Percentiles rank a stretch among this genome's conserved stretches.
Conservation (phyloP, 169 alveolate species). For the Amoebophrya sp. region DNA sequence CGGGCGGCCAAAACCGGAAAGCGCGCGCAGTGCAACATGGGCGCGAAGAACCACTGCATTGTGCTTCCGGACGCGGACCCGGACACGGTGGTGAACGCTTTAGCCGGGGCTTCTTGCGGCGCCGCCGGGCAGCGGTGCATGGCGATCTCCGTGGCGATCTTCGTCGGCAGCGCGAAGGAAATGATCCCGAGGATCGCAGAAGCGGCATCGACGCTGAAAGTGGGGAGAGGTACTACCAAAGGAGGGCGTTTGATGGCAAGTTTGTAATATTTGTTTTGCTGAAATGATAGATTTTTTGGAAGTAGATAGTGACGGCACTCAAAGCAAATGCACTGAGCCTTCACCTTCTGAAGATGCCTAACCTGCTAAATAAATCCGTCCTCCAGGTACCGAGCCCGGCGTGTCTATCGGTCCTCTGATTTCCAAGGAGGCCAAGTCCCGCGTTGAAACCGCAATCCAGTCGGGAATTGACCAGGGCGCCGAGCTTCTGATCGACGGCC, state of each 20-base stretch:
- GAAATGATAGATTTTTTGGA: too few species aligned
- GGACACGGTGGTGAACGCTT: constrained; percentile 41
- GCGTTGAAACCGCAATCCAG: constrained; percentile 16
- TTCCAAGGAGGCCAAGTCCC: constrained; percentile 37
- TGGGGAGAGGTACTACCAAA: too few species aligned
- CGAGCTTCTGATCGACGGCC: constrained; percentile 40
- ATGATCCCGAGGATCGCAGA: constrained; percentile 67
- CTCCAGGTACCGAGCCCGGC: constrained; percentile 52
- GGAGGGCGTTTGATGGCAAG: too few species aligned
- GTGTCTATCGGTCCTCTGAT: constrained; percentile 59
- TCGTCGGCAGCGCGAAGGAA: constrained; percentile 61
- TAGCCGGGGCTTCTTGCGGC: constrained; percentile 42
- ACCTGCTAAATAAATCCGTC: too few species aligned
- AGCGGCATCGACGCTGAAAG: constrained; percentile 59
- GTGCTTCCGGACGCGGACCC: constrained; percentile 69
- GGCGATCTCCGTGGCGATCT: constrained; percentile 70
- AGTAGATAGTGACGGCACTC: too few species aligned
- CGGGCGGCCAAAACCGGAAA: constrained; percentile 63
- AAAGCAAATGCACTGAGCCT: too few species aligned
- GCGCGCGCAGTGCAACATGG: constrained; percentile 65
- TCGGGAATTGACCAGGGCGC: constrained; percentile 48
- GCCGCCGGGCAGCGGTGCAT: constrained; percentile 76
- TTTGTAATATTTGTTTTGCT: too few species aligned
- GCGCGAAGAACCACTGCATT: constrained; percentile 24
- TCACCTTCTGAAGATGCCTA: too few species aligned